Evolutionary conservation across 306 rosid genomes (phyloP), one percentile per base, ranked within the genome.

Genomic region (Lathyrus oleraceus): DNA sequence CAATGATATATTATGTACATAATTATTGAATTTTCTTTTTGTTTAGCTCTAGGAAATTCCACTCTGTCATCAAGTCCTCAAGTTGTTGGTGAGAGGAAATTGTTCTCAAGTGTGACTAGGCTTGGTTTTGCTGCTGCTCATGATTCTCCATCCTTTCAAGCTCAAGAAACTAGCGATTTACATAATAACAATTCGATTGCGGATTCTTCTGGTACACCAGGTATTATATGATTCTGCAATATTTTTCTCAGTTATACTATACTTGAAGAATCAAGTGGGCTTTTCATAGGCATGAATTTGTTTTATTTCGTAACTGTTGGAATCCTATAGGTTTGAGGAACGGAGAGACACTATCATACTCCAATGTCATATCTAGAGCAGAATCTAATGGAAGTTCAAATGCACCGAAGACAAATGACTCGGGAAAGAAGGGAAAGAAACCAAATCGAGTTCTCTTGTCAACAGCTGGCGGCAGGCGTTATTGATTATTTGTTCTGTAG

Each of bases 51-150:
- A 83, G 97, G 97, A 71, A 90, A 78, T 79, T 76, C 94, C 56
- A 47, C 84, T 12, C 61, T 44, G 30, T 84, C 97, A 35, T 81
- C 94, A 4, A 93, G 98, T 76, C 83, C 96, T 48, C 91, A 96
- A 0, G 52, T 85, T 79, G 85, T 85, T 56, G 95, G 86, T 58
- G 97, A 84, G 77, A 83, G 95, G 77, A 83, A 70, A 52, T 85
- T 87, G 60, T 94, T 94, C 70, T 94, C 97, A 11, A 94, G 69
- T 53, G 98, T 94, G 60, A 88, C 98, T 1, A 84, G 74, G 81
- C 92, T 90, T 61, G 98, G 98, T 67, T 94, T 90, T 72, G 97
- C 97, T 59, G 97, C 98, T 25, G 97, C 52, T n/a, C 97, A 94
- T 59, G 97, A 91, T 79, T 90, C 96, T 75, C 96, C 96, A 17